These are phyloP conservation scores for Cinnamomum chago DNA, from an alignment of 164 flowering plant genomes.

Conservation along the genomic window DNA sequence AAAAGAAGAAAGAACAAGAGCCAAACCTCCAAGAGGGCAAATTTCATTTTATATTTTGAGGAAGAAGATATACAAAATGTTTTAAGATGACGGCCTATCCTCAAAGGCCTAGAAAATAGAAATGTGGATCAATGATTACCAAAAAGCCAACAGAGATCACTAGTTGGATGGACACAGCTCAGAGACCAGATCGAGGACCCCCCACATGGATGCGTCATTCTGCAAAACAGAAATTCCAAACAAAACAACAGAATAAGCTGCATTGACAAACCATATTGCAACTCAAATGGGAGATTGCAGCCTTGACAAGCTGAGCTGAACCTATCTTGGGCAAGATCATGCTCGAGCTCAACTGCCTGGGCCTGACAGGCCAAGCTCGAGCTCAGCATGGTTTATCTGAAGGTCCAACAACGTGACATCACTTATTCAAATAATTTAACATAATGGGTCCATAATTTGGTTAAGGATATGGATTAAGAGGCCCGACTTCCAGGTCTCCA, in stretches of 20 bases:
- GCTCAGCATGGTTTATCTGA: neutral
- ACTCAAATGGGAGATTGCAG: too few species aligned
- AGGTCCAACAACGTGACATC: neutral
- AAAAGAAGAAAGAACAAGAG: neutral
- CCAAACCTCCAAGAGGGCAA: neutral
- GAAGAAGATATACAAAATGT: neutral
- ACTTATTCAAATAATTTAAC: neutral
- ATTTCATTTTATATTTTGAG: neutral
- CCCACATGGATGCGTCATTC: conserved; percentile 89
- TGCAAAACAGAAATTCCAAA: conserved; percentile 26
- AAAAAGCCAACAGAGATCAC: neutral
- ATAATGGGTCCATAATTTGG: too few species aligned
- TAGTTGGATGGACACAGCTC: conserved; percentile 21
- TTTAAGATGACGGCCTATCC: neutral
- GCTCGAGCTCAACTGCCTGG: too few species aligned
- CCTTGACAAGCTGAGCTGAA: too few species aligned
- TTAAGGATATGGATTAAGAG: too few species aligned
- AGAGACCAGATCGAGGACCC: conserved; percentile 65
- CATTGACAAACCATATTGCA: neutral
- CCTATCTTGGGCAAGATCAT: too few species aligned
- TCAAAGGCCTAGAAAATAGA: neutral
- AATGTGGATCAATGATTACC: neutral
- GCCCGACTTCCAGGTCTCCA: too few species aligned
- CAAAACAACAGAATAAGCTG: neutral
- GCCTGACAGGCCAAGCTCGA: too few species aligned